Conservation (phyloP, 352 stramenopile species). For the Phytopythium sindhum region DNA sequence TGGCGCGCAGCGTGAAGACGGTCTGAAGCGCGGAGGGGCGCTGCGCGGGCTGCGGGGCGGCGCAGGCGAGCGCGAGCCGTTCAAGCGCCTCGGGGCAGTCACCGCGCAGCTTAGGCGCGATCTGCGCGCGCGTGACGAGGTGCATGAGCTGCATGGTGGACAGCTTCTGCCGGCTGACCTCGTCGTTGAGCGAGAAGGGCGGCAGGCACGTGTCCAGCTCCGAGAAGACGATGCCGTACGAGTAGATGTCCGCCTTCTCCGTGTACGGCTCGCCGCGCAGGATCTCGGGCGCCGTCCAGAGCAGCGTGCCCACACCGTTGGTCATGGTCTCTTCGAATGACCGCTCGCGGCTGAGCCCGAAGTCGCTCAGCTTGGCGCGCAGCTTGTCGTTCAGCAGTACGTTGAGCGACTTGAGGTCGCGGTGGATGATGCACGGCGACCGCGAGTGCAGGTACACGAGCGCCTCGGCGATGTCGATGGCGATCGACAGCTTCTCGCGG, state of each 20-base stretch:
- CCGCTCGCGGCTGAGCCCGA: constrained; percentile 48
- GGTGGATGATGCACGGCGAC: constrained; percentile 54
- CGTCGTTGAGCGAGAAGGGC: constrained; percentile 48
- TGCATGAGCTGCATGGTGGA: constrained; percentile 59
- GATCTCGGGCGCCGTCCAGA: constrained; percentile 64
- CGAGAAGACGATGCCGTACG: constrained; percentile 56
- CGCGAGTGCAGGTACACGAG: constrained; percentile 64
- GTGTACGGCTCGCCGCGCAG: constrained; percentile 49
- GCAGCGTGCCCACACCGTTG: constrained; percentile 49
- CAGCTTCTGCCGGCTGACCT: constrained; percentile 33
- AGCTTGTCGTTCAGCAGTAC: constrained; percentile 41
- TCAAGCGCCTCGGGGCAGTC: constrained; percentile 33
- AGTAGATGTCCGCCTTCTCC: constrained; percentile 63
- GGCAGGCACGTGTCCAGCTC: constrained; percentile 58
- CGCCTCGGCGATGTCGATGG: constrained; percentile 51
- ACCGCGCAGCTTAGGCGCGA: constrained; percentile 32
- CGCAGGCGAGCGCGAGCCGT: constrained; percentile 32
- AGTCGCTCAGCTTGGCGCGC: constrained; percentile 58
- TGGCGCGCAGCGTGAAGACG: constrained; percentile 41
- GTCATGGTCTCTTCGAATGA: constrained; percentile 69
- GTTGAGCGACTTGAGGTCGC: constrained; percentile 69
- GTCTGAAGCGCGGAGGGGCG: constrained; percentile 51
- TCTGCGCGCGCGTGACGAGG: constrained; percentile 38
- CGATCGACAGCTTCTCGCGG: constrained; percentile 55
- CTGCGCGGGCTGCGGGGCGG: constrained; percentile 25